phyloP scores from a whole-genome alignment of 2,329 filamentous ascomycete genomes.

The Aspergillus sp. region DNA sequence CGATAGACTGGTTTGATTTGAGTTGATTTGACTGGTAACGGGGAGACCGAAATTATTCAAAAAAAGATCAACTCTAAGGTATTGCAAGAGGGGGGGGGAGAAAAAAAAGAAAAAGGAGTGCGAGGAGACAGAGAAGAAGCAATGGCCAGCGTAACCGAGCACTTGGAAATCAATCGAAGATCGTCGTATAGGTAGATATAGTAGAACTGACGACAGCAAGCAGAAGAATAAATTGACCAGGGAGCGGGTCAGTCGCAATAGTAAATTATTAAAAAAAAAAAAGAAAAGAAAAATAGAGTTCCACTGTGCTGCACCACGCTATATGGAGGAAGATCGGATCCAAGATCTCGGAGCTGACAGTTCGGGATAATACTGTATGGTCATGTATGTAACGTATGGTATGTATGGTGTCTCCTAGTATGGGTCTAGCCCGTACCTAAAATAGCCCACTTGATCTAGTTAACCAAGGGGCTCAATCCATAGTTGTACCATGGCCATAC shows the following conservation, averaged over 20 bases:
- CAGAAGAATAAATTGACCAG: background rate
- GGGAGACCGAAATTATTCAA: conserved; percentile 1
- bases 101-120: background rate
- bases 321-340: conserved; percentile 34
- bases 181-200: background rate
- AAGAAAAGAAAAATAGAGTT: conserved; percentile 23
- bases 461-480: too few species aligned
- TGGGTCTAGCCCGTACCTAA: background rate
- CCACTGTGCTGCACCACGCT: conserved; percentile 22
- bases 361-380: conserved; percentile 16
- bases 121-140: background rate
- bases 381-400: conserved; percentile 3
- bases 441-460: background rate
- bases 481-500: too few species aligned
- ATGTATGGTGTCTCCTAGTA: background rate
- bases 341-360: conserved; percentile 35
- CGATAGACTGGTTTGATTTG: background rate
- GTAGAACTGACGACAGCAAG: background rate
- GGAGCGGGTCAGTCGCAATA: background rate
- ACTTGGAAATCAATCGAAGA: background rate
- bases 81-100: background rate
- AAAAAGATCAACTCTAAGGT: background rate
- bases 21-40: background rate
- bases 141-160: conserved; percentile 2
- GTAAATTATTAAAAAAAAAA: conserved; percentile 17